Evolutionary conservation across 305 asterid genomes (phyloP), one percentile per base, ranked within the genome.

Genomic region (Rubia tinctorum): DNA sequence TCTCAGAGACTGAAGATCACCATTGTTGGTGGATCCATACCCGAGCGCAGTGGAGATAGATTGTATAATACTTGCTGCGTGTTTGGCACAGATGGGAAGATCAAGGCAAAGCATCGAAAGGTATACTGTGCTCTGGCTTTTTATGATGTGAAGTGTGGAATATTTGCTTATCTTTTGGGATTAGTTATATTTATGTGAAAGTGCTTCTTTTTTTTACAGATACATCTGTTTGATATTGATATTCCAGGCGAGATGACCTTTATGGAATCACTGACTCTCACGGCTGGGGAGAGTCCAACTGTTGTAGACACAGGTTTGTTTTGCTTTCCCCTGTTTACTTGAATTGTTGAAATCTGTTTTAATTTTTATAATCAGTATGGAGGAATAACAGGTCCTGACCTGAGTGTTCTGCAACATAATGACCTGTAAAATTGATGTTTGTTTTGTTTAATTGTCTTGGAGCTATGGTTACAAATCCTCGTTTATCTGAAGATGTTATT

Each of bases 181-280:
- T 11, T 37, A 37, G 34, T 53, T 49, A 18, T 71, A 18, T 74
- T 73, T 61, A 45, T 17, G 17, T 25, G 64, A 71, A 58, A 68
- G 20, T 76, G 39, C n/a, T 39, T 78, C 77, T 40, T 37, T 73
- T 82, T 79, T 45, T 34, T 82, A 51, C 93, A 90, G 98, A 88
- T 90, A 78, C 96, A 92, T 86, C 95, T 92, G 66, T 92, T 92
- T 73, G 96, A 92, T 78, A 90, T 92, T 77, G 96, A 92, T 76
- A 92, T 92, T 79, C 98, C 96, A 22, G 98, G 96, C 25, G 72
- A 84, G 82, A 90, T 90, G 87, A 87, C 92, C 74, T 90, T 89
- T 82, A 81, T 85, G 79, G 98, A 92, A 83, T 92, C 96, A 71
- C 69, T 77, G 82, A 92, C 96, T 77, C 96, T 92, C 73, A 89